Evolutionary conservation across 345 rosid genomes (phyloP).

Genomic region (Mallotus nudiflorus): DNA sequence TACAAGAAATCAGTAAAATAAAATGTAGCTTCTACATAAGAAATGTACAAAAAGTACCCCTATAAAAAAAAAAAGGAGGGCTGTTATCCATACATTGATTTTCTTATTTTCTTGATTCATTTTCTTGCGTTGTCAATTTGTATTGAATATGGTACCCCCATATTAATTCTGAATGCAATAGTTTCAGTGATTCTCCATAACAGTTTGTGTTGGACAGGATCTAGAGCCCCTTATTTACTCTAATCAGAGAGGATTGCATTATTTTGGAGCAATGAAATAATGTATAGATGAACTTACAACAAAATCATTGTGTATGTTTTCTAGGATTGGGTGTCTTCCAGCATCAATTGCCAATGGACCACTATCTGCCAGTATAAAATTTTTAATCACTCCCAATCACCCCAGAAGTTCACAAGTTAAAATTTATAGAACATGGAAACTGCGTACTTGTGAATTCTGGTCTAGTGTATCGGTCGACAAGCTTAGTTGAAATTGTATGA

Average conservation of each 20-base stretch:
- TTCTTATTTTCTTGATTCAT: no score
- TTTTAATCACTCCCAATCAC: conserved; percentile 20
- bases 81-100: no score
- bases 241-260: no score
- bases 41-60: conserved; percentile 3
- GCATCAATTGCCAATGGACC: conserved; percentile 95
- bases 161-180: no score
- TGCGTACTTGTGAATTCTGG: conserved; percentile 78
- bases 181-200: no score
- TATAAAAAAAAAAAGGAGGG: background rate
- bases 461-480: conserved; percentile 75
- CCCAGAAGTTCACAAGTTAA: background rate
- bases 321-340: conserved; percentile 95
- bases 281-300: conserved; percentile 41
- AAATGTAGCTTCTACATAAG: background rate
- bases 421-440: conserved; percentile 8
- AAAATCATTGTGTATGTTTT: conserved; percentile 82
- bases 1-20: conserved; percentile 3
- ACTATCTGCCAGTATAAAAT: conserved; percentile 46
- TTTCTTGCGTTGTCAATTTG: no score
- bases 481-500: conserved; percentile 80
- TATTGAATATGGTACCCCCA: no score
- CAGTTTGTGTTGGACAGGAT: no score
- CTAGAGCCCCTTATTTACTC: no score
- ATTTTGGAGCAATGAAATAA: no score